Evolutionary conservation across 345 rosid species (phyloP).

Genomic region (Eucalyptus marginata): DNA sequence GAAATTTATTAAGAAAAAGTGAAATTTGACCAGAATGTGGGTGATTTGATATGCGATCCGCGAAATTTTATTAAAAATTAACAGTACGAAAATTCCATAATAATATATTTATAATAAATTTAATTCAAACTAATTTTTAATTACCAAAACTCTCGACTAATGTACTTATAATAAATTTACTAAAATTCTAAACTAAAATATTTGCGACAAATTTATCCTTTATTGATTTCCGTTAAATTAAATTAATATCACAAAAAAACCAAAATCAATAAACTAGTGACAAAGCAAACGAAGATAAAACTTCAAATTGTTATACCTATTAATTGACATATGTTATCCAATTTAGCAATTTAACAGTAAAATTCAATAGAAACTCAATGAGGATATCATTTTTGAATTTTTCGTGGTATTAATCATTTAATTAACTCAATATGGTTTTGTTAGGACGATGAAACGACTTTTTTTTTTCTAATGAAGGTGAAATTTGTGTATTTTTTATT

Average conservation of each 20-base stretch:
- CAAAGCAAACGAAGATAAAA: no score
- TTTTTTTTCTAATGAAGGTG: not conserved
- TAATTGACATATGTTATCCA: fast-evolving
- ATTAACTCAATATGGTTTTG: fast-evolving
- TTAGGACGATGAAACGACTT: not conserved
- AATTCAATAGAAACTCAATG: fast-evolving
- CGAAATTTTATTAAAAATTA: no score
- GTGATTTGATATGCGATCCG: not conserved
- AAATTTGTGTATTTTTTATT: not conserved
- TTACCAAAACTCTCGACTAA: no score
- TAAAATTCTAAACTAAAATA: no score
- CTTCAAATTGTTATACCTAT: fast-evolving
- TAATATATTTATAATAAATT: no score
- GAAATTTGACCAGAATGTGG: not conserved
- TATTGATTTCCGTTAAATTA: no score
- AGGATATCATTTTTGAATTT: fast-evolving
- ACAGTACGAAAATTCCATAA: no score
- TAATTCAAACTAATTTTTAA: no score
- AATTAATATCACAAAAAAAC: no score
- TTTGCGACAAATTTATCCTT: fast-evolving
- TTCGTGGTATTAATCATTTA: fast-evolving
- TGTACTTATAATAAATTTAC: no score
- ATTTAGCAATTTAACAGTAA: fast-evolving
- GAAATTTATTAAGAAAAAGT: not conserved
- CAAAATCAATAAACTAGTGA: fast-evolving